A percentile compares a stretch with the other conserved stretches of the same genome.
These are phyloP conservation scores for Termitomyces titanicus DNA, from an alignment of 768 basidiomycete species.

Conservation along the genomic window DNA sequence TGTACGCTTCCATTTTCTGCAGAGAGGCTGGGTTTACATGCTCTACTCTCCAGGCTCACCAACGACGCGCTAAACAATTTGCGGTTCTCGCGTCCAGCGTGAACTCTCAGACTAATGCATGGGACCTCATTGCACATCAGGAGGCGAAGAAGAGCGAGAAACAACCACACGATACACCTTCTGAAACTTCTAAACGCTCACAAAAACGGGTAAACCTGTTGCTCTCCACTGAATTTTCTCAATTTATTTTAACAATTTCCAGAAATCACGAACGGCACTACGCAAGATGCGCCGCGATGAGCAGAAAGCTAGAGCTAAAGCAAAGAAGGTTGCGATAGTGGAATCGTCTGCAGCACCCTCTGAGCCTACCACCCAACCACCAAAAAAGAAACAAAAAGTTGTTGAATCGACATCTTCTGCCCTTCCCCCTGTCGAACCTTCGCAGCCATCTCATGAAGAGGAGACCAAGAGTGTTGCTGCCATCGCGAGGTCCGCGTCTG, in stretches of 20 bases:
- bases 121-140: slow-evolving; percentile 34
- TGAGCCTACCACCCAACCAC: slow-evolving; percentile 1
- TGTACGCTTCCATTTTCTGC: slow-evolving; percentile 30
- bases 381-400: slow-evolving; percentile 17
- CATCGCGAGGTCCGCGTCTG: slow-evolving; percentile 34
- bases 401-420: slow-evolving; percentile 8
- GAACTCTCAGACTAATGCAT: slow-evolving; percentile 44
- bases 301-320: slow-evolving; percentile 42
- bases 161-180: slow-evolving; percentile 16
- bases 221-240: neutral
- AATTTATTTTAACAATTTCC: neutral
- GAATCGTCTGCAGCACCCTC: neutral
- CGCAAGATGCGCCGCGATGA: slow-evolving; percentile 46
- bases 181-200: slow-evolving; percentile 51
- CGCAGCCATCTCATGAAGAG: slow-evolving; percentile 7
- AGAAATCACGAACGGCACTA: slow-evolving; percentile 46
- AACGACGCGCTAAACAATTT: slow-evolving; percentile 55
- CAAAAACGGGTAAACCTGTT: slow-evolving; percentile 48
- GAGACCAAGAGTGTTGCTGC: slow-evolving; percentile 18
- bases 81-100: slow-evolving; percentile 33
- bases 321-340: slow-evolving; percentile 4
- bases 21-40: slow-evolving; percentile 11
- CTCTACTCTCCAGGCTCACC: slow-evolving; percentile 49
- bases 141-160: slow-evolving; percentile 23
- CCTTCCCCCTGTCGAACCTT: neutral